Percentiles rank a stretch among this genome's conserved stretches.
These are phyloP conservation scores for Beauveria pseudobassiana DNA, from an alignment of 2,329 filamentous ascomycete species.

Conservation along the genomic window DNA sequence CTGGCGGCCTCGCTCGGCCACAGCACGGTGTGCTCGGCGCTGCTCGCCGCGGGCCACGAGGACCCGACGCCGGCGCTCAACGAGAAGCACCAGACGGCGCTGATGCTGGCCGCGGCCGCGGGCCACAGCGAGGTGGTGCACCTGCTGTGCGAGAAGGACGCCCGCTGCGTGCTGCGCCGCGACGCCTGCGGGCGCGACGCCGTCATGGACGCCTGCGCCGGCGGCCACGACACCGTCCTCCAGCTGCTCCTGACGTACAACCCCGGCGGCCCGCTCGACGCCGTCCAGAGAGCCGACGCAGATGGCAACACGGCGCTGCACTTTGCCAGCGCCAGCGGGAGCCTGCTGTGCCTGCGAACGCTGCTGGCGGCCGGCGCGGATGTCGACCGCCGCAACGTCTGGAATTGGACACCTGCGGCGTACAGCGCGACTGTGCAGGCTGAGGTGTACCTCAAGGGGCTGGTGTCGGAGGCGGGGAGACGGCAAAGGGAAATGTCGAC, in stretches of 20 bases:
- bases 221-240: slow-evolving; percentile 57
- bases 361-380: slow-evolving; percentile 74
- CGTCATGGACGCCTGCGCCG: slow-evolving; percentile 56
- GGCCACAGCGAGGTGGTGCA: slow-evolving; percentile 70
- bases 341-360: slow-evolving; percentile 68
- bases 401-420: slow-evolving; percentile 75
- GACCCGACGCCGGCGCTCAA: slow-evolving; percentile 66
- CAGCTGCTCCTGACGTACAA: slow-evolving; percentile 57
- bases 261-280: slow-evolving; percentile 43
- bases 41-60: slow-evolving; percentile 72
- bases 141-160: slow-evolving; percentile 58
- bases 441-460: slow-evolving; percentile 73
- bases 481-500: slow-evolving; percentile 35
- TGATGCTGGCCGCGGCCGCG: slow-evolving; percentile 67
- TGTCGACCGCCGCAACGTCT: slow-evolving; percentile 62
- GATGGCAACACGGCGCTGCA: slow-evolving; percentile 83
- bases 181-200: slow-evolving; percentile 66
- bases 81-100: slow-evolving; percentile 69
- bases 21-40: slow-evolving; percentile 58
- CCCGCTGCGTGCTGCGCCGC: slow-evolving; percentile 53
- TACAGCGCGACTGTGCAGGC: slow-evolving; percentile 78
- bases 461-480: slow-evolving; percentile 66
- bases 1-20: slow-evolving; percentile 69
- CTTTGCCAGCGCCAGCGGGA: slow-evolving; percentile 76
- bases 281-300: slow-evolving; percentile 52